phyloP scores from a whole-genome alignment of 1,284 basidiomycete species.

The Kwoniella shivajii region DNA sequence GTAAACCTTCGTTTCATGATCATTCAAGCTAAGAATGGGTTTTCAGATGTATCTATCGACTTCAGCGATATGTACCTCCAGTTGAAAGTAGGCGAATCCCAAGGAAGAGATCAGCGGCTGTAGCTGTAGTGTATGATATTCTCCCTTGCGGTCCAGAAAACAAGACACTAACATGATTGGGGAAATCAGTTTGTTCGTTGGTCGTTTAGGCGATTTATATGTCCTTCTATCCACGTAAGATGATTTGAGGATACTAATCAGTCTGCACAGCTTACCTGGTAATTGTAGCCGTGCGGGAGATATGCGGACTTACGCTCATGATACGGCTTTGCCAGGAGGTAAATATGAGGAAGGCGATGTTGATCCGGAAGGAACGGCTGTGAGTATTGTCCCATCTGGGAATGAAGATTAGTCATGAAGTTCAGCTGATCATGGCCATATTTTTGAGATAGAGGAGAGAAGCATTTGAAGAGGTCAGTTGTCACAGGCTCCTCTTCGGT shows the following conservation, averaged over 20 bases:
- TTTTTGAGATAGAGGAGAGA: conserved; percentile 63
- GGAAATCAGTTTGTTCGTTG: conserved; percentile 64
- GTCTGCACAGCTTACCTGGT: not conserved
- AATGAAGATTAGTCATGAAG: not conserved
- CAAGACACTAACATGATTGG: not conserved
- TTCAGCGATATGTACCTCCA: conserved; percentile 34
- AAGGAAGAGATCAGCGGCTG: conserved; percentile 39
- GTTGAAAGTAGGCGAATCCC: conserved; percentile 28
- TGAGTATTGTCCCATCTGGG: conserved; percentile 56
- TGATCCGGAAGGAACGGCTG: conserved; percentile 75
- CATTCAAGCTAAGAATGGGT: not conserved
- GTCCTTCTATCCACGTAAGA: conserved; percentile 63
- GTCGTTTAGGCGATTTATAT: conserved; percentile 75
- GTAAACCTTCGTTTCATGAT: conserved; percentile 15
- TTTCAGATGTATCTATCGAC: conserved; percentile 44
- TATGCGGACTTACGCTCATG: conserved; percentile 73
- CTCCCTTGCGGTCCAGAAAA: not conserved
- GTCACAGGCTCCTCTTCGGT: not conserved
- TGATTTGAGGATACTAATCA: not conserved
- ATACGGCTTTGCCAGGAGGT: conserved; percentile 81
- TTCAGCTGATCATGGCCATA: not conserved
- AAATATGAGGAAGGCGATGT: conserved; percentile 69
- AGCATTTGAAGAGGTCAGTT: conserved; percentile 68
- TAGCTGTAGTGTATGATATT: conserved; percentile 41
- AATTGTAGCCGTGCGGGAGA: conserved; percentile 65